phyloP scores from a whole-genome alignment of 164 flowering plant genomes.

The Annona cherimola region DNA sequence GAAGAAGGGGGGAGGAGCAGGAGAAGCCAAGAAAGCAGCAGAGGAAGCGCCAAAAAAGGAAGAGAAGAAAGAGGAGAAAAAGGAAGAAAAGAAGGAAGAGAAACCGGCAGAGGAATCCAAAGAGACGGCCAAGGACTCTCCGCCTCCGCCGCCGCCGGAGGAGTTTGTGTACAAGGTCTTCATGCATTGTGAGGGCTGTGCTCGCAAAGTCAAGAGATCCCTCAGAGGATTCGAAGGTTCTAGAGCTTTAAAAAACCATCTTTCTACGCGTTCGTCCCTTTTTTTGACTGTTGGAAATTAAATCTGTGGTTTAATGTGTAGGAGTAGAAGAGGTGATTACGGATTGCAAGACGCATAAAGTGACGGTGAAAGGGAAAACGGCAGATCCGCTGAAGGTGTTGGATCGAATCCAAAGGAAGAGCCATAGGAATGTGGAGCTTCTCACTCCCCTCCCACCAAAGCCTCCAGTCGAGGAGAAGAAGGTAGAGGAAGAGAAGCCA shows the following conservation, averaged over 20 bases:
- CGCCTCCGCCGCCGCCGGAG: slow-evolving; percentile 24
- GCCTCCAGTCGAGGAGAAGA: slow-evolving; percentile 20
- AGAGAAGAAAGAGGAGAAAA: slow-evolving; percentile 10
- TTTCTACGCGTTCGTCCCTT: neutral
- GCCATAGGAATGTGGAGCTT: slow-evolving; percentile 16
- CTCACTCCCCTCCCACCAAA: slow-evolving; percentile 8
- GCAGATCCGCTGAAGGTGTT: slow-evolving; percentile 15
- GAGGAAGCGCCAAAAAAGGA: slow-evolving; percentile 10
- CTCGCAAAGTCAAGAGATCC: slow-evolving; percentile 57
- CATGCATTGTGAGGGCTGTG: slow-evolving; percentile 98
- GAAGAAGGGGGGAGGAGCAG: slow-evolving; percentile 15
- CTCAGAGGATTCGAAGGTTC: slow-evolving; percentile 69
- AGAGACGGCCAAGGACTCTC: slow-evolving; percentile 5
- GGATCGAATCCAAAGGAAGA: slow-evolving; percentile 14
- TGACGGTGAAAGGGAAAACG: slow-evolving; percentile 14
- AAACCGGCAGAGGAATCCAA: slow-evolving; percentile 1
- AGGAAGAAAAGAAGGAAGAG: slow-evolving; percentile 16
- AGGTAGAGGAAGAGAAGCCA: slow-evolving; percentile 26
- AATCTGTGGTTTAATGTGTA: neutral
- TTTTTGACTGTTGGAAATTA: neutral
- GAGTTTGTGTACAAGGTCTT: slow-evolving; percentile 55
- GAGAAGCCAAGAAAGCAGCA: slow-evolving; percentile 19
- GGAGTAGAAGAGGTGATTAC: slow-evolving; percentile 15
- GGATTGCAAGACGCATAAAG: slow-evolving; percentile 13
- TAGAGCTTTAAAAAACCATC: neutral